phyloP scores from a whole-genome alignment of 1,139 yeast species.

The Yamadazyma sp. region DNA sequence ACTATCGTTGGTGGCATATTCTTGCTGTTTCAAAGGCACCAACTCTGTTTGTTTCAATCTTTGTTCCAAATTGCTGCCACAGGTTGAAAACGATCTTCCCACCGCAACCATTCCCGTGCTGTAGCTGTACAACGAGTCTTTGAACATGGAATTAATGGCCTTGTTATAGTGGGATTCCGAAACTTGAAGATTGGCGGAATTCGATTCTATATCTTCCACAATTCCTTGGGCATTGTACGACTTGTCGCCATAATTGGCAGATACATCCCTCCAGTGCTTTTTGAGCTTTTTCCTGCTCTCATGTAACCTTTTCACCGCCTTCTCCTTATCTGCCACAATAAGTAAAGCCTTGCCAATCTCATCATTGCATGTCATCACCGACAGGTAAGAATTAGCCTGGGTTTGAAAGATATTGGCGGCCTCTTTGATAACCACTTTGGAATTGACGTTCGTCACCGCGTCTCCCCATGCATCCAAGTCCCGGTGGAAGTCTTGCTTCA shows the following conservation, averaged over 20 bases:
- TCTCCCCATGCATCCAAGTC: constrained; percentile 12
- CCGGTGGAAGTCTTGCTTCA: constrained; percentile 12
- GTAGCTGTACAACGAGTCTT: constrained; percentile 45
- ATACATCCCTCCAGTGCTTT: constrained; percentile 37
- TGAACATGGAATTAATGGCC: constrained; percentile 45
- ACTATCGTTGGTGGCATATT: neutral
- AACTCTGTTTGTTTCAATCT: neutral
- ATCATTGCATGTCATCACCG: constrained; percentile 7
- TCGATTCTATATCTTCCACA: constrained; percentile 51
- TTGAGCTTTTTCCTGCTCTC: constrained; percentile 32
- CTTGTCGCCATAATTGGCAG: constrained; percentile 45
- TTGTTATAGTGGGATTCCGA: constrained; percentile 51
- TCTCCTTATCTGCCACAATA: constrained; percentile 53
- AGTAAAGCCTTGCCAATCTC: constrained; percentile 32
- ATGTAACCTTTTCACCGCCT: constrained; percentile 39
- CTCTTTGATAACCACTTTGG: constrained; percentile 10
- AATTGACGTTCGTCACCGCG: constrained; percentile 5
- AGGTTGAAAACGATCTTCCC: constrained; percentile 25
- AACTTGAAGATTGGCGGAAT: constrained; percentile 47
- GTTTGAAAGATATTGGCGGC: constrained; percentile 8
- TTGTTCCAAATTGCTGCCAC: neutral
- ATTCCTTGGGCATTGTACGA: constrained; percentile 36
- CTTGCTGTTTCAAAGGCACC: neutral
- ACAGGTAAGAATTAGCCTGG: constrained; percentile 5
- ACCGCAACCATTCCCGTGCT: constrained; percentile 33